Evolutionary conservation across 2,329 filamentous ascomycete genomes (phyloP), one percentile per base, ranked within the genome.

Genomic region (Ceratocystis eucalypticola): DNA sequence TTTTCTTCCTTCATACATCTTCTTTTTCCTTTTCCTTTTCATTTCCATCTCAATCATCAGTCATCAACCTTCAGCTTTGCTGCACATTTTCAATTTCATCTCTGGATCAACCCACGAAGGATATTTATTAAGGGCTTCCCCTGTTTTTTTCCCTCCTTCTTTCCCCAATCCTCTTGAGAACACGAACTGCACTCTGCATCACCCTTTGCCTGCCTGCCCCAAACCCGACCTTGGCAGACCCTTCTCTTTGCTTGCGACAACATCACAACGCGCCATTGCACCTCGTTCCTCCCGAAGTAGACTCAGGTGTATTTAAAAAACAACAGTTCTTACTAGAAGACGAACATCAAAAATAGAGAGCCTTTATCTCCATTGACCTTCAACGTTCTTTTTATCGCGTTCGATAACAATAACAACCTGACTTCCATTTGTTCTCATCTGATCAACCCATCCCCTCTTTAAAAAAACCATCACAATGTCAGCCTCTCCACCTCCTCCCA

Each of bases 401-500:
- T 48, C 25, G 37, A 57, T 33, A 65, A 22, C 30, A 48, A 5
- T 7, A 12, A 15, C 37, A 50, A 50, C 6, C n/a, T n/a, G 17
- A n/a, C 20, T 46, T 22, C 28, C n/a, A 33, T 17, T 57, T 17
- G 6, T 30, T 25, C 22, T 33, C 17, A 15, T 15, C 12, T 57
- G 53, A 17, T 28, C 22, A 33, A 30, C 2, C 48, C 61, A 48
- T 20, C 15, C 46, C 28, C 41, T 17, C 41, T 10, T 22, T 20
- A 57, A 37, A 25, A 50, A 25, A 28, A 71, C 77, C 74, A 72
- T 71, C 77, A 84, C 76, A 72, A 92, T 92, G 88, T 91, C 88
- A 78, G 83, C 87, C 70, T 91, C 84, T 70, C 84, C 84, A 37
- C 77, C 80, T 69, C 80, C 81, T 69, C 84, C 84, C 63, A 88